Conservation (phyloP, 2,329 filamentous ascomycete species). For the Apiospora rasikravindrae region DNA sequence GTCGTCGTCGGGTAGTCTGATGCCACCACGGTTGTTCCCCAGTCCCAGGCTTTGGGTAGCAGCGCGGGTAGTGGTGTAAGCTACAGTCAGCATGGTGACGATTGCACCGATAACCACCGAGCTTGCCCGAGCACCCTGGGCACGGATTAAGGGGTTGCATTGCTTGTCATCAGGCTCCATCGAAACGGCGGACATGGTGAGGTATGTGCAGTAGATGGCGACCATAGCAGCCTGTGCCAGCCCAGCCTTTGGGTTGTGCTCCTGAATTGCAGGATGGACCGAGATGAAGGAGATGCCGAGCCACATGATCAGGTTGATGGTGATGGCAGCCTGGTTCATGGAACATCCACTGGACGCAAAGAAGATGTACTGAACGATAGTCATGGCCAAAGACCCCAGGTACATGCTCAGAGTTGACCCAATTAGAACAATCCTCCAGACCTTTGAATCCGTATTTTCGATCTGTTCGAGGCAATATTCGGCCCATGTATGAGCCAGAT, state of each 20-base stretch:
- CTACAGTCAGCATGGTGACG: conserved; percentile 94
- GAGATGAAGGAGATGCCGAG: conserved; percentile 82
- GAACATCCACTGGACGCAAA: conserved; percentile 82
- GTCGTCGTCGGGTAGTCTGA: conserved; percentile 71
- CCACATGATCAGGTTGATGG: conserved; percentile 87
- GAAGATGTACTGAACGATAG: conserved; percentile 95
- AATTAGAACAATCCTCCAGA: conserved; percentile 87
- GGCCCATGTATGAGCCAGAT: conserved; percentile 95
- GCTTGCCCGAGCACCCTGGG: conserved; percentile 85
- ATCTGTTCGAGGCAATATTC: conserved; percentile 96
- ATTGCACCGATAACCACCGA: conserved; percentile 92
- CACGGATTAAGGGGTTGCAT: conserved; percentile 90
- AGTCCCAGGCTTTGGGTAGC: conserved; percentile 88
- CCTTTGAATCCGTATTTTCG: conserved; percentile 80
- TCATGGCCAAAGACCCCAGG: conserved; percentile 87
- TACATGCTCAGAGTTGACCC: conserved; percentile 96
- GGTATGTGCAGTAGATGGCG: conserved; percentile 95
- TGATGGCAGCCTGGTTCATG: conserved; percentile 97
- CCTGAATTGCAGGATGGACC: conserved; percentile 88
- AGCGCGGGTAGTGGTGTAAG: conserved; percentile 95
- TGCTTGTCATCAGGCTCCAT: conserved; percentile 96
- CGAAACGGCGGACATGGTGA: conserved; percentile 96
- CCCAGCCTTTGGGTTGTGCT: conserved; percentile 89
- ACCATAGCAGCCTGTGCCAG: conserved; percentile 98
- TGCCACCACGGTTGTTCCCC: conserved; percentile 62